Conservation (phyloP, 106 monocot species). For the Dendrobium officinale region DNA sequence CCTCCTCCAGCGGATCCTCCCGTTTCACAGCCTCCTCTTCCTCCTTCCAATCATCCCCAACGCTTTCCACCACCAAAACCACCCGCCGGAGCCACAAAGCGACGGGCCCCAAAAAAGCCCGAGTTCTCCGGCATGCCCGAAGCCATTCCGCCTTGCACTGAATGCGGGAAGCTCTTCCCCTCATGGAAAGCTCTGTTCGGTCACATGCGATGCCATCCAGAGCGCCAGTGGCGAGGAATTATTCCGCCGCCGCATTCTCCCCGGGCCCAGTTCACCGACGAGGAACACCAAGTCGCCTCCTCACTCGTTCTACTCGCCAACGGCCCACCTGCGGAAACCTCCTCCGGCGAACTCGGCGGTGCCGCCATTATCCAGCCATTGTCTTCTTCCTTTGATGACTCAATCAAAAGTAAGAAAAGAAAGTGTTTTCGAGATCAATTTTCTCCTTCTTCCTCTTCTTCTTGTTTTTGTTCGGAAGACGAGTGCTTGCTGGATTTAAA, state of each 20-base stretch:
- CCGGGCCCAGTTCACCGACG: not conserved
- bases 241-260: slow-evolving; percentile 6
- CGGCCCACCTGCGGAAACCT: not conserved
- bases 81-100: not conserved
- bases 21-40: too few relatives aligned
- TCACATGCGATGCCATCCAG: slow-evolving; percentile 85
- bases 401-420: not conserved
- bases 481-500: not conserved
- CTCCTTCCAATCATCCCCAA: not conserved
- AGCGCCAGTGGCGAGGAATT: slow-evolving; percentile 73
- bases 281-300: slow-evolving; percentile 30
- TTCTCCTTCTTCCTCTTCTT: too few relatives aligned
- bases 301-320: slow-evolving; percentile 27
- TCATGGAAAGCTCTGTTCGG: slow-evolving; percentile 80
- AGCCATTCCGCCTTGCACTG: slow-evolving; percentile 36
- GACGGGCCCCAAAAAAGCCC: not conserved
- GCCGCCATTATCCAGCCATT: not conserved
- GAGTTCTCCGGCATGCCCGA: not conserved
- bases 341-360: not conserved
- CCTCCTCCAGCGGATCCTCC: too few relatives aligned
- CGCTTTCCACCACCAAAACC: too few relatives aligned
- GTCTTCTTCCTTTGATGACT: not conserved
- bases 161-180: slow-evolving; percentile 64
- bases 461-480: not conserved
- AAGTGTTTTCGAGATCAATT: not conserved